Base-by-base conservation (phyloP, 75 land plant genomes). In the Selaginella tamariscina region DNA sequence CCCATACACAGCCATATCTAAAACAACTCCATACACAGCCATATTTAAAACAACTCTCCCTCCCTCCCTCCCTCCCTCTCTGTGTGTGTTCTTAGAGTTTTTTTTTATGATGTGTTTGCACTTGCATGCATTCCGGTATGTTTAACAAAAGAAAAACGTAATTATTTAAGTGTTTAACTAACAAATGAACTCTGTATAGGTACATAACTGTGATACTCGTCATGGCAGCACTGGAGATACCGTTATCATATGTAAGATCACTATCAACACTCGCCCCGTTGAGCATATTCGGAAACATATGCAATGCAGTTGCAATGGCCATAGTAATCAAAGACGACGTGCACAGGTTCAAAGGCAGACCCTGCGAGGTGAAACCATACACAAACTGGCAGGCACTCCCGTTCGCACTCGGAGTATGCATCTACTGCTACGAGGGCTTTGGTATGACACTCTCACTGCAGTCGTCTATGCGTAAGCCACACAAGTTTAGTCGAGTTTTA, bases 321-420 rank as follows among this genome's bases (percentile, higher is more conserved):
- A 59, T 59, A 2, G 62, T 59, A 2, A 21, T 59, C 26, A 59
- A 59, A n/a, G 26, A 59, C 8, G 62, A 59, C 26, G 8, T 59
- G 21, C n/a, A 23, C 26, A 5, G 26, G 8, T 59, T 23, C 62
- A 21, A 59, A 59, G 62, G 62, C 18, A n/a, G n/a, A n/a, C 20
- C 20, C 20, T 11, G 54, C 20, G 18, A 49, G 11, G 54, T 49
- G 11, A 11, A 49, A 11, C 54, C 54, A 11, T 49, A 49, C 20
- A 20, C 54, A 11, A 49, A 11, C 20, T 21, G 62, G 27, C 23
- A 59, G 62, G 5, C 23, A 9, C 8, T 59, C 26, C 26, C 24
- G 18, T 59, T 59, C 62, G 62, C 62, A n/a, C 26, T 59, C 24
- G 62, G 62, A 23, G 62, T 59, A 5, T 59, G 62, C 62, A 59